These are phyloP conservation scores for Teunomyces lycoperdinae DNA, from an alignment of 805 yeast species.

Conservation along the genomic window DNA sequence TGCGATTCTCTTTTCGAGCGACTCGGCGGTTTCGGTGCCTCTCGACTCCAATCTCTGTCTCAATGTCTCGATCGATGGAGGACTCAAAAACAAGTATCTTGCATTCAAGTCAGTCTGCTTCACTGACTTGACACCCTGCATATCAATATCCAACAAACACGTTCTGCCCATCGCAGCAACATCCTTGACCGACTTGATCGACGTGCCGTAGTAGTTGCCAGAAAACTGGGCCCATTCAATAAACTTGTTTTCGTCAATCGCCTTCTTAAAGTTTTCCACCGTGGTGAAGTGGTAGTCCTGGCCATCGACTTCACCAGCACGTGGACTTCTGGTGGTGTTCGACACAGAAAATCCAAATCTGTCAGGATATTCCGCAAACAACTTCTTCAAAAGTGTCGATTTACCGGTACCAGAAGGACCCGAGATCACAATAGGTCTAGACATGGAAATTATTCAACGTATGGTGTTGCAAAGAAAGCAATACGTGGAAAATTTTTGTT, in stretches of 20 bases:
- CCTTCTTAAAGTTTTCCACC: slow-evolving; percentile 73
- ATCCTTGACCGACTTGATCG: slow-evolving; percentile 79
- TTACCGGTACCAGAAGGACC: slow-evolving; percentile 98
- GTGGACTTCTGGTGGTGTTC: slow-evolving; percentile 86
- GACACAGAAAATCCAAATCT: slow-evolving; percentile 93
- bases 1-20: slow-evolving; percentile 74
- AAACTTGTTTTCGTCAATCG: slow-evolving; percentile 73
- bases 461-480: background rate
- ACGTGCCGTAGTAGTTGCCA: slow-evolving; percentile 96
- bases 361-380: slow-evolving; percentile 87
- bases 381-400: slow-evolving; percentile 84
- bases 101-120: slow-evolving; percentile 82
- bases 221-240: slow-evolving; percentile 98
- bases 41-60: slow-evolving; percentile 75
- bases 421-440: slow-evolving; percentile 88
- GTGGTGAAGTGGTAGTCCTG: slow-evolving; percentile 84
- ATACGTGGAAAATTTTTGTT: background rate
- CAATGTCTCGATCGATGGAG: slow-evolving; percentile 84
- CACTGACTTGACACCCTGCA: slow-evolving; percentile 97
- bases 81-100: slow-evolving; percentile 81
- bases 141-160: slow-evolving; percentile 94
- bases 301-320: slow-evolving; percentile 89
- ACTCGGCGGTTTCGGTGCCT: slow-evolving; percentile 93
- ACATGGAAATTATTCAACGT: slow-evolving; percentile 11
- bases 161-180: slow-evolving; percentile 64